A percentile compares a stretch with the other conserved stretches of the same genome.
These are phyloP conservation scores for Pseudogymnoascus sp. DNA, from an alignment of 2,329 filamentous ascomycete species.

Conservation along the genomic window DNA sequence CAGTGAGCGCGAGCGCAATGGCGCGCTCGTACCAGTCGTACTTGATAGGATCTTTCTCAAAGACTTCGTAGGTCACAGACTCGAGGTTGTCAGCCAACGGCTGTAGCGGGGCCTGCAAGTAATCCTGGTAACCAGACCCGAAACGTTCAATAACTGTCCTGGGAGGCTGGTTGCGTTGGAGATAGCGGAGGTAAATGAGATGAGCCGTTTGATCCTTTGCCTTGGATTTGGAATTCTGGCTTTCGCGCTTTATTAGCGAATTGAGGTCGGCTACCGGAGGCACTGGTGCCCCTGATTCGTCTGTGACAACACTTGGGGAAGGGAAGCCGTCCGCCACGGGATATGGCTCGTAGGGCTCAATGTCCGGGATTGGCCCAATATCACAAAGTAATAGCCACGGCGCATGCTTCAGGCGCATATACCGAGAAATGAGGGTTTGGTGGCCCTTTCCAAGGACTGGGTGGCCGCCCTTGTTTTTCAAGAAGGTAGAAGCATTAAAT, in stretches of 20 bases:
- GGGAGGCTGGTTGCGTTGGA: slow-evolving; percentile 73
- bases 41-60: slow-evolving; percentile 96
- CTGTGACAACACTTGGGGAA: slow-evolving; percentile 35
- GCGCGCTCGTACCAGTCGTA: slow-evolving; percentile 92
- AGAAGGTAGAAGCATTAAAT: slow-evolving; percentile 45
- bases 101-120: slow-evolving; percentile 88
- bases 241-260: slow-evolving; percentile 19
- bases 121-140: slow-evolving; percentile 79
- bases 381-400: slow-evolving; percentile 59
- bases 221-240: slow-evolving; percentile 24
- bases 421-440: slow-evolving; percentile 51
- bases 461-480: slow-evolving; percentile 51
- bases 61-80: slow-evolving; percentile 95
- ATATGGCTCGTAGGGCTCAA: slow-evolving; percentile 25
- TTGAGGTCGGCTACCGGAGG: slow-evolving; percentile 20
- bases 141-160: slow-evolving; percentile 56
- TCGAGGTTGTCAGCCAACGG: slow-evolving; percentile 94
- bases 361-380: slow-evolving; percentile 41
- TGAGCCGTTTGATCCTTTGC: slow-evolving; percentile 53
- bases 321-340: slow-evolving; percentile 26
- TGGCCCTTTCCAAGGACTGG: slow-evolving; percentile 54
- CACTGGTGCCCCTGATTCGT: slow-evolving; percentile 20
- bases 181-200: slow-evolving; percentile 71
- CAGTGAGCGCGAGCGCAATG: slow-evolving; percentile 67
- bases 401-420: slow-evolving; percentile 55